Evolutionary conservation across 2,329 filamentous ascomycete genomes (phyloP), one percentile per base, ranked within the genome.

Genomic region (Claviceps pazoutovae): DNA sequence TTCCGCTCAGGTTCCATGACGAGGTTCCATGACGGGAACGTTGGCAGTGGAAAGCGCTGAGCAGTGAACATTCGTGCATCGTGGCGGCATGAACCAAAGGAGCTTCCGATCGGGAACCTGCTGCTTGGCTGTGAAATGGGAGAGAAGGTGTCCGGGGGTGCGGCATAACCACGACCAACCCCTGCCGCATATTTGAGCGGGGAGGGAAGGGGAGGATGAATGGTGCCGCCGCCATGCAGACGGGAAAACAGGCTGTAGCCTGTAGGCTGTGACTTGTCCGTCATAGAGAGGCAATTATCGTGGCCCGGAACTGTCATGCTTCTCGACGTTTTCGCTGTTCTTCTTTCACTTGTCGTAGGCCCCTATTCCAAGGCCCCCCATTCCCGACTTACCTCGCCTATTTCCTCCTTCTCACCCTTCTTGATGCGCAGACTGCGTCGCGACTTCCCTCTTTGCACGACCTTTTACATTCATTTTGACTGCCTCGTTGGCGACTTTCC

Each of bases 361-460:
- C 30, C 30, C 30, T 34, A 9, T 34, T 34, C 4, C 30, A 11
- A 34, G 3, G 30, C 8, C 9, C 19, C 21, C 19, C 19, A 17
- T 48, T 39, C 36, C 26, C 19, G 19, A 39, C 14, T 47, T 21
- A 17, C 39, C n/a, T 36, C 26, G 3, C 30, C 13, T 47, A 23
- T 41, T 39, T 46, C 3, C 16, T 14, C 17, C 7, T 44, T 39
- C 44, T 45, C 16, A 6, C 2, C 13, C 19, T 2, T 43, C 44
- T 44, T 45, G 16, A 5, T 46, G 36, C 34, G 30, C 52, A 37
- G 49, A 45, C 42, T 52, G 53, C 21, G 50, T 54, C 50, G 53
- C 50, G 53, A 54, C 53, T 52, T 52, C 53, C 53, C 21, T 50
- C 39, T 47, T 30, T 48, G 48, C 43, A 37, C 36, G n/a, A 14